Base-by-base conservation (phyloP, 75 land plant species). In the Pinus tabuliformis region DNA sequence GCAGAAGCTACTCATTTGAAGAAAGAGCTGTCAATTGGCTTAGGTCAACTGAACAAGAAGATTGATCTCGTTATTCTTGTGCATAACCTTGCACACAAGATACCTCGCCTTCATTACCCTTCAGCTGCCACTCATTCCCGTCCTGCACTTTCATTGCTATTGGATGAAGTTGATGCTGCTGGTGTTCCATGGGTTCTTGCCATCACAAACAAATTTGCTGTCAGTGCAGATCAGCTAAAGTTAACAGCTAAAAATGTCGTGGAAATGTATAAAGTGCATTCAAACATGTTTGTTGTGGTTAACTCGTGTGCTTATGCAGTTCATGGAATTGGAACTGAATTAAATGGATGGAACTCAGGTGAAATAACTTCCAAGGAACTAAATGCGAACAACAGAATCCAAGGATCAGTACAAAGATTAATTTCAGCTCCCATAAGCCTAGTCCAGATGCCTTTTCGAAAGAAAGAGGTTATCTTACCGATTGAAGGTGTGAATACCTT, bases 181-280 rank as follows among this genome's bases (percentile, higher is more conserved):
- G 91, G 88, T 42, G 83, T 94, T 42, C 98, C 99, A 22, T 87
- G 87, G 87, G 81, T 96, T 39, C 89, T 96, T 66, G 94, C 99
- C 59, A 88, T 96, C 59, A 96, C 99, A 62, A 96, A 96, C 72
- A 96, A 92, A 79, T 96, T 88, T 80, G 91, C 95, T 77, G 93
- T 96, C 18, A 94, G 98, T 89, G 99, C 99, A 26, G 89, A 94
- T 75, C 91, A 88, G 56, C 92, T 93, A 36, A 88, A 81, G 26
- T 80, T 81, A 21, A 90, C 89, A 68, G 75, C 89, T 62, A 77
- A 77, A 73, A 82, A 87, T 73, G 93, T 92, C 0, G 60, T 90
- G 79, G 83, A 92, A 45, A 88, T 93, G 20, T 96, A 96, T 80
- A 74, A 87, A 75, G 90, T 86, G 62, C 82, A 88, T 76, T 83